Evolutionary conservation across 2,329 filamentous ascomycete genomes (phyloP).

Genomic region (Amylocarpus encephaloides): DNA sequence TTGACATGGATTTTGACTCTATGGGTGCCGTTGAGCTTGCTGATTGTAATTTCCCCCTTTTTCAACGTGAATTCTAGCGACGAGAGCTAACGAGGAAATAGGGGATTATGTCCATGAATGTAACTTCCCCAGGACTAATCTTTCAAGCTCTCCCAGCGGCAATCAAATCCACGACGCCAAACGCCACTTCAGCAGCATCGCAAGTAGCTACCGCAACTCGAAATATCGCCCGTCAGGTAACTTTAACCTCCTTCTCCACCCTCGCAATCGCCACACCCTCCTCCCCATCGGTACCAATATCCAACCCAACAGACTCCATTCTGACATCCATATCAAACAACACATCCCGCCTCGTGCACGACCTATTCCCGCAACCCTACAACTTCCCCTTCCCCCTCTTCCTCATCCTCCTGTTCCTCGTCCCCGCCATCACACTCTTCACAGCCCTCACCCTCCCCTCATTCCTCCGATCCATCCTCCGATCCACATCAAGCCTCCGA

Average conservation of each 20-base stretch:
- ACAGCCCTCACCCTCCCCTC: constrained; percentile 1
- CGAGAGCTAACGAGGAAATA: constrained; percentile 3
- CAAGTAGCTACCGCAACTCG: background rate
- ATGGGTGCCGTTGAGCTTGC: constrained; percentile 8
- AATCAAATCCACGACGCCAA: background rate
- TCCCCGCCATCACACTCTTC: background rate
- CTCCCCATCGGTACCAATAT: background rate
- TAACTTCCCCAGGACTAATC: constrained; percentile 1
- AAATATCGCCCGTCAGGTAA: background rate
- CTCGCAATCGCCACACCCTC: background rate
- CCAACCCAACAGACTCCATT: background rate
- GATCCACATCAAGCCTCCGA: background rate
- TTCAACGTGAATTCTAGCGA: background rate
- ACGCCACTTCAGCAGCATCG: background rate
- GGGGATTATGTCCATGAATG: constrained; percentile 12
- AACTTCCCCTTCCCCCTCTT: constrained; percentile 6
- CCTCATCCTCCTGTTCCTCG: background rate
- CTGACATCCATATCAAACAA: background rate
- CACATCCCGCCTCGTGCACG: background rate
- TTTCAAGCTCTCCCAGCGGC: background rate
- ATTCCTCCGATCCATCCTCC: background rate
- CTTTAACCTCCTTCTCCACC: background rate
- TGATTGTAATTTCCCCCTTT: constrained; percentile 6
- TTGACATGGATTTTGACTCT: constrained; percentile 4
- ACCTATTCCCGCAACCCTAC: background rate